Base-by-base conservation (phyloP, 75 land plant species). In the Cupressus sempervirens region DNA sequence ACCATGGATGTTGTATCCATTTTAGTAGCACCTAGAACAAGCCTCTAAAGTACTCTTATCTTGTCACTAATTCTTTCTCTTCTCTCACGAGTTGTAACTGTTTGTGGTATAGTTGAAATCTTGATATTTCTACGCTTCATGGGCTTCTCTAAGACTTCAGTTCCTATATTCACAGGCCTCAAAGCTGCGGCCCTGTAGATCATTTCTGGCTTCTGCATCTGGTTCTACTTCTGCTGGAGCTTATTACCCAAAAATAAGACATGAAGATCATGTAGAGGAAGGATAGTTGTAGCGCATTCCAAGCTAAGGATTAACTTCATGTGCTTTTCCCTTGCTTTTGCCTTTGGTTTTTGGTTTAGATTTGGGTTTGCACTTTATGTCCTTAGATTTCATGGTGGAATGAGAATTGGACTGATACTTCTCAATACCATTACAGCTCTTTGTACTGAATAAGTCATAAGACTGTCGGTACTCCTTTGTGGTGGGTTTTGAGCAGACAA, bases 1-100 rank as follows among this genome's bases (percentile, higher is more conserved):
- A 93, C 84, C 93, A 93, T 93, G 58, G 93, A 85, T 4, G 94
- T 91, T 23, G 93, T 92, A 72, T 92, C 93, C 89, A 92, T 86
- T 86, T 91, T 91, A 76, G 84, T 90, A 36, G 88, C 93, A 8
- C 90, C 88, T 18, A 90, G 93, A 36, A 92, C 92, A 0, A 90
- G 82, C 77, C 90, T 83, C 84, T 92, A 90, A 84, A 92, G 81
- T 23, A 88, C 86, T 72, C 92, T 83, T 16, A 92, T 84, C 50
- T 87, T 77, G 52, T 92, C 84, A 75, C 93, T 90, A 68, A 92
- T 90, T 72, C 89, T 72, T 86, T 92, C 93, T 80, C 93, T 62
- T 82, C 92, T 46, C 48, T 87, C 88, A 77, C 92, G 41, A 12
- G 92, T 92, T 7, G 93, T 88, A 81, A 88, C 92, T 53, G 90